A percentile compares a stretch with the other conserved stretches of the same genome.
Evolutionary conservation across 1,284 basidiomycete genomes (phyloP).

Genomic region (Apiotrichum gamsii): DNA sequence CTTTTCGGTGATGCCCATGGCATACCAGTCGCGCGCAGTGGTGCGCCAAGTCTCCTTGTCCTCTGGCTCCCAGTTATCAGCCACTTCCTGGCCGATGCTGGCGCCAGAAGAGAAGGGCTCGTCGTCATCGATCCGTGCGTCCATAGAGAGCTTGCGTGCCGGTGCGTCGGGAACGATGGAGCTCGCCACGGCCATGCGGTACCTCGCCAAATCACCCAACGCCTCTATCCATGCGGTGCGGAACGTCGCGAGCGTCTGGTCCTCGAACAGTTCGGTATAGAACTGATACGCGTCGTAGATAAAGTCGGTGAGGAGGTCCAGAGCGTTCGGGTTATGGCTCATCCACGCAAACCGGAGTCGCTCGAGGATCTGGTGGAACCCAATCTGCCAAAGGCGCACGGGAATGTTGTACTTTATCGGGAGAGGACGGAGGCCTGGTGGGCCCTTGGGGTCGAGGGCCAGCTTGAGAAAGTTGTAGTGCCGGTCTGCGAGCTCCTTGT

Average conservation of each 20-base stretch:
- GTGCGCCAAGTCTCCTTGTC: slow-evolving; percentile 89
- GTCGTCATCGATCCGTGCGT: slow-evolving; percentile 21
- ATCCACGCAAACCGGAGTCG: slow-evolving; percentile 72
- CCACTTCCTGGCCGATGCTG: slow-evolving; percentile 82
- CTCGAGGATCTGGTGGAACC: slow-evolving; percentile 84
- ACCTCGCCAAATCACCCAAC: slow-evolving; percentile 88
- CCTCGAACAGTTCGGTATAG: slow-evolving; percentile 83
- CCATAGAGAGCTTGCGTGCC: slow-evolving; percentile 20
- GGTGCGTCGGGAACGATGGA: slow-evolving; percentile 41
- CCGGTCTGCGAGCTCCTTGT: slow-evolving; percentile 64
- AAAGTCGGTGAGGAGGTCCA: slow-evolving; percentile 78
- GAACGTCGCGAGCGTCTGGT: slow-evolving; percentile 64
- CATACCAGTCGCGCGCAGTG: slow-evolving; percentile 91
- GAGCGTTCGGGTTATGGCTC: slow-evolving; percentile 34
- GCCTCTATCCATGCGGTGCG: slow-evolving; percentile 88
- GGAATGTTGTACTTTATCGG: slow-evolving; percentile 94
- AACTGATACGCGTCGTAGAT: slow-evolving; percentile 93
- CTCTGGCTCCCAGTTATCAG: slow-evolving; percentile 76
- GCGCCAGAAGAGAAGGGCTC: slow-evolving; percentile 48
- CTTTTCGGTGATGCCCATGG: slow-evolving; percentile 72
- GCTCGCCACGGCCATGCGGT: slow-evolving; percentile 81
- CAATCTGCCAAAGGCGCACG: slow-evolving; percentile 83
- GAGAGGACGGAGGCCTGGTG: slow-evolving; percentile 77
- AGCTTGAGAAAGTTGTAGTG: slow-evolving; percentile 83
- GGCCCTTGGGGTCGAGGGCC: slow-evolving; percentile 77